Conservation (phyloP, 306 rosid genomes). For the Ziziphus jujuba region DNA sequence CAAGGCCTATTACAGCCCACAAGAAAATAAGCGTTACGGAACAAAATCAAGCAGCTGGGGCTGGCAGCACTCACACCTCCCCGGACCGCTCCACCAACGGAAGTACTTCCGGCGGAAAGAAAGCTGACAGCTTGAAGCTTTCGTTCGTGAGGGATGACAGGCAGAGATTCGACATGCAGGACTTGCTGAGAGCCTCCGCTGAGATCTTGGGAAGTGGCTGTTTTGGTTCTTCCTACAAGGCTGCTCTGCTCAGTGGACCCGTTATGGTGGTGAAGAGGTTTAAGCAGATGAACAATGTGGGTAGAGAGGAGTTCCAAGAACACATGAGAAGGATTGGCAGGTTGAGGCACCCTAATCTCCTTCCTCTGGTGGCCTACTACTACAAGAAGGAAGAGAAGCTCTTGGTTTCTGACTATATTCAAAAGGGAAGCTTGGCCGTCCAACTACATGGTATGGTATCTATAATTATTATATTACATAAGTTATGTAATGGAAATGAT, state of each 20-base stretch:
- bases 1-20: not conserved
- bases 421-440: slow-evolving; percentile 65
- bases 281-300: slow-evolving; percentile 88
- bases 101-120: not conserved
- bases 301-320: slow-evolving; percentile 74
- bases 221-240: slow-evolving; percentile 90
- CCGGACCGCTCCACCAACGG: slow-evolving; percentile 27
- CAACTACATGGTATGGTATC: slow-evolving; percentile 82
- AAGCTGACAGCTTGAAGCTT: slow-evolving; percentile 49
- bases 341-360: slow-evolving; percentile 61
- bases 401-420: slow-evolving; percentile 53
- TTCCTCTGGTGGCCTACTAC: slow-evolving; percentile 88
- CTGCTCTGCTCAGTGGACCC: slow-evolving; percentile 54
- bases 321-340: slow-evolving; percentile 88
- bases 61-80: not conserved
- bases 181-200: slow-evolving; percentile 81
- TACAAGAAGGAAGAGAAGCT: slow-evolving; percentile 92
- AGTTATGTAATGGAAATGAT: no score
- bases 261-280: slow-evolving; percentile 83
- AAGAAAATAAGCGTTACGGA: slow-evolving; percentile 18
- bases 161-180: slow-evolving; percentile 72
- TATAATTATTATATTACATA: no score
- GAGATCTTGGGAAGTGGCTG: slow-evolving; percentile 85
- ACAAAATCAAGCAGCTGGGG: not conserved
- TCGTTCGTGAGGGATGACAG: slow-evolving; percentile 58